These are phyloP conservation scores for Aspergillus fijiensis DNA, from an alignment of 2,329 filamentous ascomycete species.

Conservation along the genomic window DNA sequence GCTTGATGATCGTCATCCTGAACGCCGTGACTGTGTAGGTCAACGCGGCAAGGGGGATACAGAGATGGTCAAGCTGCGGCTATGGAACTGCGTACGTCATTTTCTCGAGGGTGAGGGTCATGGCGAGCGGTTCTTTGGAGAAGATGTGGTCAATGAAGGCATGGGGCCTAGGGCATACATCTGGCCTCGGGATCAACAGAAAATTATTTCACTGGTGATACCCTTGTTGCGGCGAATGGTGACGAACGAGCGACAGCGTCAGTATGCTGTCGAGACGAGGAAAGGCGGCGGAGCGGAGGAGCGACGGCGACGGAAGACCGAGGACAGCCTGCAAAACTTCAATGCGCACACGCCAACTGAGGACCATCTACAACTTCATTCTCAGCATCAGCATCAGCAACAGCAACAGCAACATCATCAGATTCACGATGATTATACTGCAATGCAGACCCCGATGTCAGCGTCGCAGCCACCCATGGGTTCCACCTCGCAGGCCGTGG, in stretches of 20 bases:
- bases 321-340: constrained; percentile 33
- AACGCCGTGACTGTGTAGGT: constrained; percentile 58
- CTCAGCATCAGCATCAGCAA: constrained; percentile 27
- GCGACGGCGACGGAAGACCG: constrained; percentile 37
- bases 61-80: constrained; percentile 56
- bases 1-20: constrained; percentile 55
- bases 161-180: constrained; percentile 44
- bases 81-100: constrained; percentile 57
- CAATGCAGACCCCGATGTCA: constrained; percentile 24
- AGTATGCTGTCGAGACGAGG: constrained; percentile 58
- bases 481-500: constrained; percentile 20
- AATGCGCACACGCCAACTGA: constrained; percentile 27
- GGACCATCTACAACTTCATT: constrained; percentile 34
- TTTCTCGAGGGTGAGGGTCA: constrained; percentile 54
- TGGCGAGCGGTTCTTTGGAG: constrained; percentile 54
- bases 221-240: constrained; percentile 59
- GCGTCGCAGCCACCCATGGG: constrained; percentile 28
- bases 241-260: constrained; percentile 59
- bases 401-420: constrained; percentile 26
- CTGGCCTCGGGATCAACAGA: constrained; percentile 57
- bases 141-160: constrained; percentile 45
- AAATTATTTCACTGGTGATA: constrained; percentile 58
- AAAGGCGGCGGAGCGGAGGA: constrained; percentile 47
- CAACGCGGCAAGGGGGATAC: constrained; percentile 56
- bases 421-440: constrained; percentile 25